phyloP scores from a whole-genome alignment of 805 yeast species.

The Candida boleticola region DNA sequence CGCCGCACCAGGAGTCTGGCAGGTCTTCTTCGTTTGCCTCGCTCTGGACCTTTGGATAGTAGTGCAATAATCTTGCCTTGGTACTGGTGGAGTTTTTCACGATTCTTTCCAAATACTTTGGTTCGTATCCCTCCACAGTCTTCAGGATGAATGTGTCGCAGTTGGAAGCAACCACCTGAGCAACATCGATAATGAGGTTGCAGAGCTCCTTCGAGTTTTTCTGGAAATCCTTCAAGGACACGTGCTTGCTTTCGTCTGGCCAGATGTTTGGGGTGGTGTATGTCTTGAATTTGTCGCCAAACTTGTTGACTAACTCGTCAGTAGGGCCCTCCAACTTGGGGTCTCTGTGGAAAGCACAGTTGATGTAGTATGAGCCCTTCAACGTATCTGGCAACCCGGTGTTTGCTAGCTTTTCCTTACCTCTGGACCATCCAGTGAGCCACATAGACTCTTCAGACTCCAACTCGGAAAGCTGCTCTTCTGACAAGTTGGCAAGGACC shows the following conservation, averaged over 20 bases:
- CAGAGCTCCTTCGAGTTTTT: conserved; percentile 37
- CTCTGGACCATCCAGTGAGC: conserved; percentile 62
- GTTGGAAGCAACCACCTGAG: conserved; percentile 49
- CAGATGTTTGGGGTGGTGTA: conserved; percentile 53
- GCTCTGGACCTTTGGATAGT: conserved; percentile 34
- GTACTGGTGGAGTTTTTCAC: conserved; percentile 51
- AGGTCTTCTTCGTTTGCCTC: conserved; percentile 9
- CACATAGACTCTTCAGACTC: conserved; percentile 51
- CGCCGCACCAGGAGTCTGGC: conserved; percentile 56
- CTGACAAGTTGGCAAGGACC: conserved; percentile 39
- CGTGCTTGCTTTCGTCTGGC: conserved; percentile 34
- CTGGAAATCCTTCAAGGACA: conserved; percentile 32
- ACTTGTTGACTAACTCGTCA: conserved; percentile 25
- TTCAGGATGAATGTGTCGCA: conserved; percentile 46
- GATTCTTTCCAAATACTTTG: conserved; percentile 41
- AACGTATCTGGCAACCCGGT: conserved; percentile 45
- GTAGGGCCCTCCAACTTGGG: conserved; percentile 46
- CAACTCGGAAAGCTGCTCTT: conserved; percentile 28
- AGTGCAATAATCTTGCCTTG: conserved; percentile 57
- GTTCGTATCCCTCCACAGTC: conserved; percentile 25
- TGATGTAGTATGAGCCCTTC: conserved; percentile 59
- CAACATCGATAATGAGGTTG: conserved; percentile 46
- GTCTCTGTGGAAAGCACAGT: conserved; percentile 53
- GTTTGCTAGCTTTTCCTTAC: conserved; percentile 46
- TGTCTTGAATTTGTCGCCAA: conserved; percentile 30